phyloP scores from a whole-genome alignment of 495 filamentous ascomycete genomes.

The Penicillium cinerascens region DNA sequence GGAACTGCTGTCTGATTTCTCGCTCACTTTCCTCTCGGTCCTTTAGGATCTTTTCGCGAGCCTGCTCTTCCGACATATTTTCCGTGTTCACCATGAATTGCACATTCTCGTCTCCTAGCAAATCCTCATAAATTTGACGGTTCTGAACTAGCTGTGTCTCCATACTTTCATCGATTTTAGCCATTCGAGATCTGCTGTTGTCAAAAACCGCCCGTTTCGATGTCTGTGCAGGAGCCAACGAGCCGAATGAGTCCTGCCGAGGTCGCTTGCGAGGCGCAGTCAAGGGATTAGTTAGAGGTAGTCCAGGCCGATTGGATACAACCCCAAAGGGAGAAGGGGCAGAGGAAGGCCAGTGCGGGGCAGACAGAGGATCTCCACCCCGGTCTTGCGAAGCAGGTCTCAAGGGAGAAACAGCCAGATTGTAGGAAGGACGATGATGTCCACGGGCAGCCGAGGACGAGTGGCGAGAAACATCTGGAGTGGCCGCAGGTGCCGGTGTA shows the following conservation, averaged over 20 bases:
- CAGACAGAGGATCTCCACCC: neutral
- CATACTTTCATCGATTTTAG: conserved; percentile 6
- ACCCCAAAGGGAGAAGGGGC: conserved; percentile 17
- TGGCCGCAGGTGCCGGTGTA: neutral
- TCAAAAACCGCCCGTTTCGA: conserved; percentile 11
- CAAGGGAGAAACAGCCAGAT: neutral
- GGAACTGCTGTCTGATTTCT: conserved; percentile 8
- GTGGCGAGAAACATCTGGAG: neutral
- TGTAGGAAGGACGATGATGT: neutral
- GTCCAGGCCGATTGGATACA: neutral
- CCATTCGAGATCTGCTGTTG: conserved; percentile 4
- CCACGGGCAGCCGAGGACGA: neutral
- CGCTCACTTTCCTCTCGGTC: conserved; percentile 31
- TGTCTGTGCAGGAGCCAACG: conserved; percentile 5
- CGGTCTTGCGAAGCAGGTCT: neutral
- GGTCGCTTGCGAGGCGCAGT: conserved; percentile 19
- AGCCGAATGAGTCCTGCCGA: conserved; percentile 14
- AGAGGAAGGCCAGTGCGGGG: conserved; percentile 15
- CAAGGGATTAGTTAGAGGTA: neutral
- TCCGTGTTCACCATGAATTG: neutral
- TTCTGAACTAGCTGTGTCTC: conserved; percentile 3
- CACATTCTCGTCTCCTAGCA: conserved; percentile 6
- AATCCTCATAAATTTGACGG: neutral
- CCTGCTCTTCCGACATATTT: conserved; percentile 26
- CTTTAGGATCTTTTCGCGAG: conserved; percentile 25